Base-by-base conservation (phyloP, 2,329 filamentous ascomycete species). In the Hymenoscyphus fructigenus region DNA sequence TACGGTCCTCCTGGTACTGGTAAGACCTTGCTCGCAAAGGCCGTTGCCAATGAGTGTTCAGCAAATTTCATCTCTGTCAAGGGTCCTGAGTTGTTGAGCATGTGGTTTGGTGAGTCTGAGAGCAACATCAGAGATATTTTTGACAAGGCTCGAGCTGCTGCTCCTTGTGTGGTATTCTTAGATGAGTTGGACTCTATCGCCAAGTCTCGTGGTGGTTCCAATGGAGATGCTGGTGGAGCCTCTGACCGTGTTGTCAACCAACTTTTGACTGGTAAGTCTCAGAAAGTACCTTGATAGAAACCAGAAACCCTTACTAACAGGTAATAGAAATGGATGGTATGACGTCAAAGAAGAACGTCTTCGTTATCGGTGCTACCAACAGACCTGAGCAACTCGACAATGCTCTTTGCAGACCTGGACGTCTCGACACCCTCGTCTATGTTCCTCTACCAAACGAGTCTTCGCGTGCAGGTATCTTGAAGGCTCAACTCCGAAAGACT, bases 61-160 rank as follows among this genome's bases (percentile, higher is more conserved):
- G 95, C 95, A 85, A 99, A 99, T 85, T 99, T 99, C 83, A 98
- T 99, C 78, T 99, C 95, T 50, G 90, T 99, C 80, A 99, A 99
- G 88, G 95, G 95, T 67, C 96, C 95, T 65, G 95, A 99, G 80
- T 85, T 99, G 75, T 88, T 99, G 74, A 97, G 93, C 79, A 99
- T 99, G 95, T 99, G 95, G 95, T 99, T 99, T 77, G 95, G 95
- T 89, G 95, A 99, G 83, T 99, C 95, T 62, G 96, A 99, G 83
- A 97, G 92, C 88, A 99, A 99, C 83, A 98, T 99, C 71, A 92
- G 95, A 78, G 95, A 99, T 79, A 99, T 99, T 75, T 99, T 99
- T 80, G 95, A 99, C 88, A 99, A 98, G 88, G 95, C 95, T 70
- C 92, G 95, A 77, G 96, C 95, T 69, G 95, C 96, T 67, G 95